Evolutionary conservation across 192 early-diverging fungal species (phyloP).

Genomic region (Backusella morwellensis): DNA sequence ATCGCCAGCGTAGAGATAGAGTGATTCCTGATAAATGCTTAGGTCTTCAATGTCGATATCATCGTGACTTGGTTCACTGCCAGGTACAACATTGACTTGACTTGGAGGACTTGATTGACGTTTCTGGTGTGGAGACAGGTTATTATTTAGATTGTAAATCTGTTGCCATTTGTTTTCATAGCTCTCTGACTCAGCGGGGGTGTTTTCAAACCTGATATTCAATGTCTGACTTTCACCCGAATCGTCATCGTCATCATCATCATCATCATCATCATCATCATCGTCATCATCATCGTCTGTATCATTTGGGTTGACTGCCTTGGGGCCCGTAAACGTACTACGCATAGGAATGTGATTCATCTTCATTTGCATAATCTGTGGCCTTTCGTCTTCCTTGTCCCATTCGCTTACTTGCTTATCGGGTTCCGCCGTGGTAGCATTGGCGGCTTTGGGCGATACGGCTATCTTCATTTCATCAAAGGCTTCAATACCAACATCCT

Average conservation of each 20-base stretch:
- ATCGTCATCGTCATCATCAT: background rate
- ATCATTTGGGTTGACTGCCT: background rate
- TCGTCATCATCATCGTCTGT: background rate
- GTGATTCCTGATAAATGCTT: background rate
- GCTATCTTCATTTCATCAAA: background rate
- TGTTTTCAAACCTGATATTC: background rate
- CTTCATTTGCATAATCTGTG: conserved; percentile 13
- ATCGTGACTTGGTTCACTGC: background rate
- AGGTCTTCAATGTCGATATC: background rate
- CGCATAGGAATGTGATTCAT: background rate
- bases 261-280: background rate
- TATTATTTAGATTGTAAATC: background rate
- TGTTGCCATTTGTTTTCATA: background rate
- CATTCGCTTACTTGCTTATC: background rate
- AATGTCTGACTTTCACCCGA: background rate
- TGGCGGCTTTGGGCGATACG: background rate
- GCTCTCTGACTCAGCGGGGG: background rate
- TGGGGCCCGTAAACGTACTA: background rate
- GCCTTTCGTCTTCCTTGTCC: background rate
- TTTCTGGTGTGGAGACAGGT: background rate
- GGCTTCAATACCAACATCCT: background rate
- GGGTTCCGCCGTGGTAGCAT: background rate
- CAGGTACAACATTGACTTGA: background rate
- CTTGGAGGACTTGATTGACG: background rate
- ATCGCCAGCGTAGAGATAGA: background rate